Percentiles rank a stretch among this genome's conserved stretches.
These are phyloP conservation scores for Magnolia kwangsiensis DNA, from an alignment of 164 flowering plant genomes.

Conservation along the genomic window DNA sequence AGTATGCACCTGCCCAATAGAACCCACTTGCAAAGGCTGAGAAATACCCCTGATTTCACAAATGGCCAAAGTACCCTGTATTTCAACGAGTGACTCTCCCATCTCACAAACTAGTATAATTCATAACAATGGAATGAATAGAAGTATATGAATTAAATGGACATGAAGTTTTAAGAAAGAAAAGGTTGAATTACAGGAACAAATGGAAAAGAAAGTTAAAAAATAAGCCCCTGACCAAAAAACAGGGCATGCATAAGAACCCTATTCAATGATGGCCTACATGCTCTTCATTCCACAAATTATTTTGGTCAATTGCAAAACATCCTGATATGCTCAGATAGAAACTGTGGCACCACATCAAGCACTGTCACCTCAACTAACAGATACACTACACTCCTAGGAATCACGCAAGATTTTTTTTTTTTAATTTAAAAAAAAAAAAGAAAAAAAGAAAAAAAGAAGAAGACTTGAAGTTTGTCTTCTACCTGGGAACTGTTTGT, in stretches of 20 bases:
- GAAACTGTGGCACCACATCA: background rate
- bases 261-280: no score
- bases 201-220: background rate
- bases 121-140: background rate
- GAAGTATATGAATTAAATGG: background rate
- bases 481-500: conserved; percentile 26
- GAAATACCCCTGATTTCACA: background rate
- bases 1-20: background rate
- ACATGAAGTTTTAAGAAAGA: background rate
- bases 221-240: background rate
- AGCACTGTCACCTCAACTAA: background rate
- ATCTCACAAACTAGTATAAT: no score
- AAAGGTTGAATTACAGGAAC: background rate
- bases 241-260: no score
- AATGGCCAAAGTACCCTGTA: background rate
- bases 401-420: no score
- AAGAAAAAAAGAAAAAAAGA: no score
- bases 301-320: no score
- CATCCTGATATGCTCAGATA: no score
- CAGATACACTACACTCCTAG: no score
- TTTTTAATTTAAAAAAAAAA: no score
- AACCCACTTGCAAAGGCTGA: background rate
- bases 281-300: no score
- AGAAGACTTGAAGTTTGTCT: background rate
- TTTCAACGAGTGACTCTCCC: background rate